Evolutionary conservation across 192 early-diverging fungal species (phyloP), one percentile per base, ranked within the genome.

Genomic region (Linnemannia zychae): DNA sequence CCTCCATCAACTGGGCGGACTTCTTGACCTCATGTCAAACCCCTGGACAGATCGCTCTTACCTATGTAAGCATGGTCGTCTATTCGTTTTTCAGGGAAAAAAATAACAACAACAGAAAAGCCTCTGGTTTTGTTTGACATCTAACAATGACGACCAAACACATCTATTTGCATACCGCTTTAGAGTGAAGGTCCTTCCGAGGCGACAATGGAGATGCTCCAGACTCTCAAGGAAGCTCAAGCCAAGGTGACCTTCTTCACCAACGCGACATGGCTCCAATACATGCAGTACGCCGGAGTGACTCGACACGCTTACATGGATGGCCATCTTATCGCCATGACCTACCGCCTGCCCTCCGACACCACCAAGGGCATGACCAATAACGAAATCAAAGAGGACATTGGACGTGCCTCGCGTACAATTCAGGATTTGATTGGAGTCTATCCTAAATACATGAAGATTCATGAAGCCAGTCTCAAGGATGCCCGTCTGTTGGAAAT

Each of bases 261-360:
- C 1, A 91, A 91, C 71, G 90, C 90, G 15, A 89, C 88, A 37
- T 91, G 90, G 89, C 72, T 91, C 5, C 89, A 91, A 63, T 89
- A 88, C 60, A 88, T 89, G 75, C 90, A 89, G 74, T 91, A 91
- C 57, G 88, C 88, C 17, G 87, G 88, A 67, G 89, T 91, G 49
- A 77, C 89, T 44, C 88, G 89, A 28, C 90, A 89, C 74, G 88
- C 90, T n/a, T 89, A 89, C 68, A 74, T 88, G 66, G 90, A 91
- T 46, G 90, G 90, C 17, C 88, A 91, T 52, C 84, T 89, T 52
- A 91, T 91, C 77, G 90, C 88, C 24, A 91, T 91, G 90, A 91
- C 88, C 34, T 91, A 91, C 74, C 90, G 90, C 34, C 76, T 89
- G 0, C 90, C 90, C 36, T 79, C 83, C 3, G 88, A 91, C 52